phyloP scores from a whole-genome alignment of 2,329 filamentous ascomycete species.

The Coniochaeta sp. region DNA sequence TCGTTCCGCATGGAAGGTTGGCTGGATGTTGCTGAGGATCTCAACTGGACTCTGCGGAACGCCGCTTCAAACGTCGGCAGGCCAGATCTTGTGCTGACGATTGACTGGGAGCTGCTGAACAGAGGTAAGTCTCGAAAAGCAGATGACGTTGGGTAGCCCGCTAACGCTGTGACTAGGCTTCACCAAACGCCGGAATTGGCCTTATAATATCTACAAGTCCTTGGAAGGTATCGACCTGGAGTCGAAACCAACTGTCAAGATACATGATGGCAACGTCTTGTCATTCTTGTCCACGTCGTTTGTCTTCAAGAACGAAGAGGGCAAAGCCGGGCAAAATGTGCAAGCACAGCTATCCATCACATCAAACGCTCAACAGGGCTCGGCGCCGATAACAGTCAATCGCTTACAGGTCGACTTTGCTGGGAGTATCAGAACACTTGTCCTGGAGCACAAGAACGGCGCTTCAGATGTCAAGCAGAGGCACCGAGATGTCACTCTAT shows the following conservation, averaged over 20 bases:
- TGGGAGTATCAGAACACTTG: conserved; percentile 49
- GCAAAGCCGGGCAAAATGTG: conserved; percentile 54
- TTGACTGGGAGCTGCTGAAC: conserved; percentile 60
- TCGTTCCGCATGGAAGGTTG: conserved; percentile 53
- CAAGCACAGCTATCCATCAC: conserved; percentile 50
- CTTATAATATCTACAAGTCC: conserved; percentile 53
- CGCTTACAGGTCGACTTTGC: conserved; percentile 48
- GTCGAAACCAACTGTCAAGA: conserved; percentile 39
- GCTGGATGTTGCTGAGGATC: conserved; percentile 51
- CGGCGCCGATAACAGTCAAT: conserved; percentile 43
- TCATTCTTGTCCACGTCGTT: conserved; percentile 33
- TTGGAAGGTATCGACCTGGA: conserved; percentile 40
- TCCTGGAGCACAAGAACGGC: conserved; percentile 36
- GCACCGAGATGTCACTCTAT: conserved; percentile 16
- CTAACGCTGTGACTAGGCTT: conserved; percentile 36
- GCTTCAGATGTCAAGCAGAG: conserved; percentile 6
- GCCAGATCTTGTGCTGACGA: conserved; percentile 49
- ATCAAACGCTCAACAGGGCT: conserved; percentile 47
- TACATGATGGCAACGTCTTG: conserved; percentile 35
- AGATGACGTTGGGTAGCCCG: too few species aligned
- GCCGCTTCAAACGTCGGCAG: conserved; percentile 47
- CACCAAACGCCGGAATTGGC: conserved; percentile 46
- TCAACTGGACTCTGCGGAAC: conserved; percentile 53
- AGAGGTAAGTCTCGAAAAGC: conserved; percentile 48
- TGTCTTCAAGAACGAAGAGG: conserved; percentile 49